Evolutionary conservation across 768 basidiomycete genomes (phyloP).

Genomic region (Infundibulicybe gibba): DNA sequence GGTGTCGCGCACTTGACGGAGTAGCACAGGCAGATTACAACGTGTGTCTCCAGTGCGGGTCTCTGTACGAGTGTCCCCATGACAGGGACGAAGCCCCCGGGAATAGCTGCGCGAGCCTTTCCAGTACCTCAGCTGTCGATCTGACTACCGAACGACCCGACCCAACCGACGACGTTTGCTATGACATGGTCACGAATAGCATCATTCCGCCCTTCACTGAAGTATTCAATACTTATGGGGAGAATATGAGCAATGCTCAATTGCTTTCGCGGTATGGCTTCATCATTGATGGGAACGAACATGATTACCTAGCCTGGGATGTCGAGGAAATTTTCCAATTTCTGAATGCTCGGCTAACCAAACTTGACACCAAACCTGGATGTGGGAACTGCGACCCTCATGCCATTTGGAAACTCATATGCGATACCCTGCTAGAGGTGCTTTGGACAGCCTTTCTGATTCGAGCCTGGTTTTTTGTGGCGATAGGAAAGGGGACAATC

Average conservation of each 20-base stretch:
- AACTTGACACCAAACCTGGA: conserved; percentile 6
- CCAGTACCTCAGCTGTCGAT: conserved; percentile 1
- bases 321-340: conserved; percentile 23
- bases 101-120: conserved; percentile 13
- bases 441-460: conserved; percentile 4
- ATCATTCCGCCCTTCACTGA: conserved; percentile 48
- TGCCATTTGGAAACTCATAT: conserved; percentile 1
- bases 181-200: conserved; percentile 67
- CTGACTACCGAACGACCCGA: not conserved
- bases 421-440: conserved; percentile 13
- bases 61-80: conserved; percentile 64
- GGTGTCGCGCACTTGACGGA: not conserved
- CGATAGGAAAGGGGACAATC: conserved; percentile 6
- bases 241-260: conserved; percentile 57
- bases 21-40: conserved; percentile 58
- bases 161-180: conserved; percentile 28
- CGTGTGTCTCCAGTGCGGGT: conserved; percentile 73
- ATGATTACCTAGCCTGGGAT: conserved; percentile 51
- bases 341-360: conserved; percentile 2
- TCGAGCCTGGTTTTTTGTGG: not conserved
- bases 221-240: conserved; percentile 80
- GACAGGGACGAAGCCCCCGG: conserved; percentile 30
- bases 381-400: conserved; percentile 2
- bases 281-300: conserved; percentile 66
- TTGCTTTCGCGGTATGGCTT: conserved; percentile 74